phyloP scores from a whole-genome alignment of 805 yeast species.

The Candida taoyuanica region DNA sequence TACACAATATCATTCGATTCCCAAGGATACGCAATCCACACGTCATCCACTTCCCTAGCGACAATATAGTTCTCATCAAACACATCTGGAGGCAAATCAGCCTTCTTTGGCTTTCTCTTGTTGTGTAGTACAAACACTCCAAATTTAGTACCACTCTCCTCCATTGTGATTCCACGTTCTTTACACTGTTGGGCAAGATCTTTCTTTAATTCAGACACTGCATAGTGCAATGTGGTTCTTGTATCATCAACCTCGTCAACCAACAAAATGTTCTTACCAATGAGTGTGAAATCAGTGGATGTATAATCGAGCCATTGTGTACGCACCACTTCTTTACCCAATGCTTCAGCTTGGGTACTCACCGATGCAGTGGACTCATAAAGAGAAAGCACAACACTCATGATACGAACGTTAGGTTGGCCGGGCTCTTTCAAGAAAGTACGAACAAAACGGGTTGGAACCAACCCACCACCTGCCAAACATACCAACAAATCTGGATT shows the following conservation, averaged over 20 bases:
- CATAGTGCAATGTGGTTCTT: constrained; percentile 78
- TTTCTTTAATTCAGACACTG: constrained; percentile 66
- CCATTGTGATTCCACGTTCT: constrained; percentile 42
- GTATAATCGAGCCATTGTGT: constrained; percentile 82
- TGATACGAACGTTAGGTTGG: constrained; percentile 83
- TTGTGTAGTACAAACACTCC: constrained; percentile 78
- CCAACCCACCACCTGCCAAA: constrained; percentile 97
- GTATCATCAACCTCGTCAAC: constrained; percentile 88
- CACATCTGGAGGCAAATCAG: constrained; percentile 62
- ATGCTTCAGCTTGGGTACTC: constrained; percentile 49
- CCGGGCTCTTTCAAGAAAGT: constrained; percentile 88
- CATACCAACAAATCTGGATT: constrained; percentile 91
- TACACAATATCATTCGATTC: constrained; percentile 70
- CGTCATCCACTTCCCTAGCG: constrained; percentile 70
- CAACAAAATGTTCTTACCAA: constrained; percentile 66
- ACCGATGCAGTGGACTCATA: constrained; percentile 76
- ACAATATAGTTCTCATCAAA: constrained; percentile 61
- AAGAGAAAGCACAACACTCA: constrained; percentile 89
- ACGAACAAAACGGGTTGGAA: constrained; percentile 94
- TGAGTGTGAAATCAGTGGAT: constrained; percentile 52
- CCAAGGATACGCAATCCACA: constrained; percentile 89
- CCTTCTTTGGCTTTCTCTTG: constrained; percentile 66
- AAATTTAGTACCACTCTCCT: constrained; percentile 48
- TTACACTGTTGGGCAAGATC: constrained; percentile 62
- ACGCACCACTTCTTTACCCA: constrained; percentile 68